Percentiles rank a stretch among this genome's conserved stretches.
Conservation (phyloP, 108 stramenopile species). For the Discostella stelligeroides region DNA sequence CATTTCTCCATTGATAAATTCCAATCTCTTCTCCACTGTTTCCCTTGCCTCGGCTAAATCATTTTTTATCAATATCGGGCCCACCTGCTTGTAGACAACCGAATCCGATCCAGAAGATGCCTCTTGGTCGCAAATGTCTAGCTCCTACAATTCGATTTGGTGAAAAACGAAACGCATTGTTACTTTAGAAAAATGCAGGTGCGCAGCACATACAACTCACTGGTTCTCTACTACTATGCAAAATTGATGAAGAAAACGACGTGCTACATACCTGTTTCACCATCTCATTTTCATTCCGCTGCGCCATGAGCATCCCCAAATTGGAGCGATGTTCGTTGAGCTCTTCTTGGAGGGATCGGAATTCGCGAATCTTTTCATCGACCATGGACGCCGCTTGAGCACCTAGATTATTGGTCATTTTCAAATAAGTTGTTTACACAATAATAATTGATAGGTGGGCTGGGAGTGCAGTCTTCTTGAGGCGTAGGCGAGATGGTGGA, state of each 20-base stretch:
- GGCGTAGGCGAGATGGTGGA: no score
- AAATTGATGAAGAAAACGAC: neutral
- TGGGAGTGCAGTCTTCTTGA: neutral
- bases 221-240: no score
- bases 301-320: slow-evolving; percentile 74
- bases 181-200: slow-evolving; percentile 20
- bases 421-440: neutral
- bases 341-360: slow-evolving; percentile 76
- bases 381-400: slow-evolving; percentile 75
- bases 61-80: slow-evolving; percentile 90
- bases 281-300: slow-evolving; percentile 91
- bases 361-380: slow-evolving; percentile 77
- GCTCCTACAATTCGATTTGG: slow-evolving; percentile 28
- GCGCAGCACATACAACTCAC: no score
- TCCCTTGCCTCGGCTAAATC: slow-evolving; percentile 89
- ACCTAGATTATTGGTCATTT: slow-evolving; percentile 53
- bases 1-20: slow-evolving; percentile 84
- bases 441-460: neutral
- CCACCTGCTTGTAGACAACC: slow-evolving; percentile 87
- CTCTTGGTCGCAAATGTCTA: slow-evolving; percentile 46
- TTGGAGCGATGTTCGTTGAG: slow-evolving; percentile 54
- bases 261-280: slow-evolving; percentile 57
- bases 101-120: slow-evolving; percentile 39
- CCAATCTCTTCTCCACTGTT: slow-evolving; percentile 84
- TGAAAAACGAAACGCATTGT: neutral